These are phyloP conservation scores for Candida suzukii DNA, from an alignment of 805 yeast genomes.

Conservation along the genomic window DNA sequence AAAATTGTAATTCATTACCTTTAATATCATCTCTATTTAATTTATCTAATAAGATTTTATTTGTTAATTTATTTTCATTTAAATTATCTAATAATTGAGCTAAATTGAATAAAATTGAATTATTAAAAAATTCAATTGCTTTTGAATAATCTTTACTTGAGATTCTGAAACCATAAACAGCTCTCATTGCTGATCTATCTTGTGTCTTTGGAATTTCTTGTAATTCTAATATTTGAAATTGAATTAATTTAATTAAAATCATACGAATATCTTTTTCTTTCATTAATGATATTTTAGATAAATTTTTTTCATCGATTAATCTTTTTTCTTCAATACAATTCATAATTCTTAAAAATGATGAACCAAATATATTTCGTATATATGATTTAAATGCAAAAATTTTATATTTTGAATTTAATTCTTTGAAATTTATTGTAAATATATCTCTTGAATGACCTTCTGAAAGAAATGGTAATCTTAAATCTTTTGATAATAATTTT, in stretches of 20 bases:
- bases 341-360: conserved; percentile 61
- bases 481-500: conserved; percentile 49
- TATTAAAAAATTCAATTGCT: conserved; percentile 28
- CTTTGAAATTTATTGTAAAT: conserved; percentile 57
- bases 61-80: conserved; percentile 47
- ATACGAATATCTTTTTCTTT: conserved; percentile 73
- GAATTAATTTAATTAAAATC: conserved; percentile 57
- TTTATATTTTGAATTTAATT: conserved; percentile 39
- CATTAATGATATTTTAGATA: conserved; percentile 68
- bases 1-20: conserved; percentile 68
- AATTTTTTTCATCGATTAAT: conserved; percentile 77
- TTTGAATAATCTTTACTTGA: conserved; percentile 33
- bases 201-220: conserved; percentile 92
- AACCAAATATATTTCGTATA: conserved; percentile 55
- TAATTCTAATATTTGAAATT: conserved; percentile 68
- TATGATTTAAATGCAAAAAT: conserved; percentile 48
- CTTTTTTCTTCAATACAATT: conserved; percentile 67
- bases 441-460: conserved; percentile 41
- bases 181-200: conserved; percentile 86
- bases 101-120: conserved; percentile 45
- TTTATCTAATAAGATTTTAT: conserved; percentile 65
- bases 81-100: conserved; percentile 43
- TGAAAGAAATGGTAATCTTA: conserved; percentile 50
- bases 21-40: conserved; percentile 86
- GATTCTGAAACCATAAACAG: conserved; percentile 70